phyloP scores from a whole-genome alignment of 2,329 filamentous ascomycete genomes.

The Alternaria gaisen region DNA sequence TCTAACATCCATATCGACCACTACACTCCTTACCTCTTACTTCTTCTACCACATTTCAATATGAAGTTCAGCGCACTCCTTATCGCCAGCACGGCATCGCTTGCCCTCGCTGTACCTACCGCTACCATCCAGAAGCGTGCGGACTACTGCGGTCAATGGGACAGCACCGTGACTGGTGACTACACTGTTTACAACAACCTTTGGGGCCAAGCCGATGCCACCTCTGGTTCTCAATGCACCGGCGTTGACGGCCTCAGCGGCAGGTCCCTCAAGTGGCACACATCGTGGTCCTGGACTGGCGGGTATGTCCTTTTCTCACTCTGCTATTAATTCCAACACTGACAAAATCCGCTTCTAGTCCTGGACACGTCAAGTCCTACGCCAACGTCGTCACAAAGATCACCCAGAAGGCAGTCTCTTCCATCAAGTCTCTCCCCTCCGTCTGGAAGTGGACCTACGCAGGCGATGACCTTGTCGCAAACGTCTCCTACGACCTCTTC shows the following conservation, averaged over 20 bases:
- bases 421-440: constrained; percentile 55
- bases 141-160: constrained; percentile 48
- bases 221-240: constrained; percentile 58
- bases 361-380: constrained; percentile 54
- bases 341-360: constrained; percentile 18
- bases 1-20: background rate
- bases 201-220: constrained; percentile 54
- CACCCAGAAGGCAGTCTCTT: constrained; percentile 42
- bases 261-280: constrained; percentile 55
- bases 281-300: constrained; percentile 55
- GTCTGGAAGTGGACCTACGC: constrained; percentile 61
- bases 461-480: constrained; percentile 60
- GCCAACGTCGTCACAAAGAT: constrained; percentile 54
- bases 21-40: background rate
- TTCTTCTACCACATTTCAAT: constrained; percentile 1
- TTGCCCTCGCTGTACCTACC: constrained; percentile 41
- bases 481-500: constrained; percentile 71
- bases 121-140: constrained; percentile 42
- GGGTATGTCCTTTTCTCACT: constrained; percentile 38
- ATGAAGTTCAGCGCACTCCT: constrained; percentile 45
- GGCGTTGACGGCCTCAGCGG: constrained; percentile 52
- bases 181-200: constrained; percentile 55
- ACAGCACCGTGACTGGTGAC: constrained; percentile 32
- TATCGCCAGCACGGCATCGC: constrained; percentile 38
- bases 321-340: background rate